Evolutionary conservation across 1,284 basidiomycete species (phyloP).

Genomic region (Tilletia horrida): DNA sequence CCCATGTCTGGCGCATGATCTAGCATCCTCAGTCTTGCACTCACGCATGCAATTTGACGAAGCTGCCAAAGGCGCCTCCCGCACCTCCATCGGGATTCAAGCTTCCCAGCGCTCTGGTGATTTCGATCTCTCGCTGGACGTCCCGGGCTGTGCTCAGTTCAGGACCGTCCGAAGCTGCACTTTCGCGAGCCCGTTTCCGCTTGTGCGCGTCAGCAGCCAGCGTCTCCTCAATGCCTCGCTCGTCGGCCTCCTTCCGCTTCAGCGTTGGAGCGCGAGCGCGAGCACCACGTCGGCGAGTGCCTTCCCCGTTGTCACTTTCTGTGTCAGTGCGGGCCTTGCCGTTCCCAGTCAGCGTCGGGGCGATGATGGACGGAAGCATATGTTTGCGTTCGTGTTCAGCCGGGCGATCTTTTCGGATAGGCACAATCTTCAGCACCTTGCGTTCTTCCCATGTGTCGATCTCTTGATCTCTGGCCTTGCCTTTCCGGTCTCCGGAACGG

Average conservation of each 20-base stretch:
- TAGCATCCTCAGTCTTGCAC: slow-evolving; percentile 28
- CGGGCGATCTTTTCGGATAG: slow-evolving; percentile 51
- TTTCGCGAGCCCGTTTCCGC: slow-evolving; percentile 56
- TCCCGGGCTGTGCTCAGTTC: slow-evolving; percentile 56
- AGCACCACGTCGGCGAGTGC: slow-evolving; percentile 2
- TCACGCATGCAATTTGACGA: slow-evolving; percentile 70
- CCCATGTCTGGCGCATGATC: too few relatives aligned
- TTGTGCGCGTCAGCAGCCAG: slow-evolving; percentile 44
- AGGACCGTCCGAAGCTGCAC: slow-evolving; percentile 26
- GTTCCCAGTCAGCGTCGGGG: neutral
- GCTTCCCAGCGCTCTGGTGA: slow-evolving; percentile 73
- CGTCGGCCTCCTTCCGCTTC: neutral
- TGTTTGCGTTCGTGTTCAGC: neutral
- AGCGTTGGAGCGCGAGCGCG: neutral
- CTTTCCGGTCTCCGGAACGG: slow-evolving; percentile 59
- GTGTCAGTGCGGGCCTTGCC: neutral
- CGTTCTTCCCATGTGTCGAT: slow-evolving; percentile 3
- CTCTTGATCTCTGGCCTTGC: neutral
- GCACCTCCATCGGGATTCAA: slow-evolving; percentile 58
- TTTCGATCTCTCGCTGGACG: slow-evolving; percentile 79
- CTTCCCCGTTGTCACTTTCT: neutral
- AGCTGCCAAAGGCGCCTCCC: slow-evolving; percentile 58
- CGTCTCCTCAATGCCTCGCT: slow-evolving; percentile 47
- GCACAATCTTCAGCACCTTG: slow-evolving; percentile 82
- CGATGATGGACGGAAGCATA: neutral